Percentiles rank a stretch among this genome's conserved stretches.
These are phyloP conservation scores for Uronychia setigera DNA, from an alignment of 73 alveolate species.

Conservation along the genomic window DNA sequence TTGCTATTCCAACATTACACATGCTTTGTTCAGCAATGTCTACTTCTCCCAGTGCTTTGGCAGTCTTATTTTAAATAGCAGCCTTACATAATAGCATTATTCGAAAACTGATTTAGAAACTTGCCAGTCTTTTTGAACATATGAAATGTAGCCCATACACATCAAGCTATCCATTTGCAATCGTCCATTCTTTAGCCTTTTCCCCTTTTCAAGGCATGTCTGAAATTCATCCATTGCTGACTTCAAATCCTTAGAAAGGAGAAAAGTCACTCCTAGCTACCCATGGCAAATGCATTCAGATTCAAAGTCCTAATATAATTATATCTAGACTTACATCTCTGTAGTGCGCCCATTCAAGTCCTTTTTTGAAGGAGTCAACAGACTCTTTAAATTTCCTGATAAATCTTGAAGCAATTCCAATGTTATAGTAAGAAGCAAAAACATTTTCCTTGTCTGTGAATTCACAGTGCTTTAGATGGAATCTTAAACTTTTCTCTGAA, in stretches of 20 bases:
- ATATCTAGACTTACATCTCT: constrained; percentile 81
- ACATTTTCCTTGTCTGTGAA: constrained; percentile 92
- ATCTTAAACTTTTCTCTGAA: constrained; percentile 85
- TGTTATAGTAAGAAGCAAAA: constrained; percentile 92
- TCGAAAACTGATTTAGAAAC: constrained; percentile 31
- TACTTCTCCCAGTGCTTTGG: constrained; percentile 34
- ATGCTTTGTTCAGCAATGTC: constrained; percentile 49
- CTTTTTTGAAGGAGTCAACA: constrained; percentile 72
- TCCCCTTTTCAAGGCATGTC: constrained; percentile 27
- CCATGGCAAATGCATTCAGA: constrained; percentile 73
- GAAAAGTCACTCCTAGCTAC: constrained; percentile 53
- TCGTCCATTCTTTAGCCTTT: constrained; percentile 27
- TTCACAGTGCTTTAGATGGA: constrained; percentile 87
- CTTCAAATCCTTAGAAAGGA: constrained; percentile 11
- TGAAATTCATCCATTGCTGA: constrained; percentile 35
- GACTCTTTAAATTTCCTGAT: constrained; percentile 77
- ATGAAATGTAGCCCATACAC: constrained; percentile 43
- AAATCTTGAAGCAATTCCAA: constrained; percentile 87
- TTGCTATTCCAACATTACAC: constrained; percentile 64
- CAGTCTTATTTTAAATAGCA: too few relatives aligned
- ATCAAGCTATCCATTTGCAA: constrained; percentile 38
- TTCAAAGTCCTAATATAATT: constrained; percentile 86
- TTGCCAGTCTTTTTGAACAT: constrained; percentile 28
- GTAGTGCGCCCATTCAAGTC: constrained; percentile 86
- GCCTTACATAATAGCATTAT: constrained; percentile 35